These are phyloP conservation scores for Saccharomycopsis sp. DNA, from an alignment of 805 yeast species.

Conservation along the genomic window DNA sequence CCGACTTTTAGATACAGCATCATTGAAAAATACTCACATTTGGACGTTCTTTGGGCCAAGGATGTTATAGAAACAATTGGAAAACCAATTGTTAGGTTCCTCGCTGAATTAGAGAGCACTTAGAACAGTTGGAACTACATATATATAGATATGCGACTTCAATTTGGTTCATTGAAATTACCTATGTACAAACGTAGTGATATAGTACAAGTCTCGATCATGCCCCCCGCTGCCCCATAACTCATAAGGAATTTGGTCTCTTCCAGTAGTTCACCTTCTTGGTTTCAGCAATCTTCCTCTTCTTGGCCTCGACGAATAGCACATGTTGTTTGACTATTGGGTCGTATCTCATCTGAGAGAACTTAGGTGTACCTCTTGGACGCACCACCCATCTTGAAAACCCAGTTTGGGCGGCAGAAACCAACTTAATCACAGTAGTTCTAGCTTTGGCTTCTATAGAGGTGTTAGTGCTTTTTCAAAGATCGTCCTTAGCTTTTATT, in stretches of 20 bases:
- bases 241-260: constrained; percentile 24
- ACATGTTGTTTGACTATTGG: constrained; percentile 85
- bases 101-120: constrained; percentile 19
- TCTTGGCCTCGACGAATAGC: constrained; percentile 77
- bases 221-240: too few relatives aligned
- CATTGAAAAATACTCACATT: constrained; percentile 64
- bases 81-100: constrained; percentile 31
- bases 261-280: constrained; percentile 42
- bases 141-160: too few relatives aligned
- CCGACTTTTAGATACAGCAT: constrained; percentile 32
- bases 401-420: constrained; percentile 89
- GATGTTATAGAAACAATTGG: constrained; percentile 65
- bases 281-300: constrained; percentile 63
- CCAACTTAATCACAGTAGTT: constrained; percentile 72
- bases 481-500: background rate
- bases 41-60: constrained; percentile 90
- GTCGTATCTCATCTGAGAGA: constrained; percentile 79
- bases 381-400: constrained; percentile 70
- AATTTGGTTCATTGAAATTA: too few relatives aligned
- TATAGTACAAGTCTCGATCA: too few relatives aligned
- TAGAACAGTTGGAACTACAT: background rate
- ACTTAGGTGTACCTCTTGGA: constrained; percentile 72
- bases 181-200: too few relatives aligned
- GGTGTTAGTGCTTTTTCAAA: background rate
- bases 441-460: constrained; percentile 43